Conservation (phyloP, 176 grass and related monocot genomes). For the Oryza punctata region DNA sequence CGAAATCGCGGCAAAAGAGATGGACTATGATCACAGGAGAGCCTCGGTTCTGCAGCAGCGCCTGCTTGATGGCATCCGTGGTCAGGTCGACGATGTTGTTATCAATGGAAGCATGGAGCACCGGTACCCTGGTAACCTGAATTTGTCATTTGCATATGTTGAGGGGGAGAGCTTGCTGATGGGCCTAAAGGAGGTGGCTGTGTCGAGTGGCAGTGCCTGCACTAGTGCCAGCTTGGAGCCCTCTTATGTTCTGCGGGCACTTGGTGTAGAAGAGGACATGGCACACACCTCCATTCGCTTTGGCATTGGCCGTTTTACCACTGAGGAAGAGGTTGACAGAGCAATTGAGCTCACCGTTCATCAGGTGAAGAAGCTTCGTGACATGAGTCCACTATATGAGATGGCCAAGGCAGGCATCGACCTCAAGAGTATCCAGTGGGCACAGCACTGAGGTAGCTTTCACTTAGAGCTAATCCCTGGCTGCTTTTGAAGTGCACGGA, state of each 20-base stretch:
- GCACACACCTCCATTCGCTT: conserved; percentile 95
- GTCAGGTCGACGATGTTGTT: conserved; percentile 68
- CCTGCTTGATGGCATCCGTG: conserved; percentile 66
- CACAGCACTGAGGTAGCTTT: conserved; percentile 61
- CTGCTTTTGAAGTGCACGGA: conserved; percentile 11
- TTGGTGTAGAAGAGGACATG: conserved; percentile 97
- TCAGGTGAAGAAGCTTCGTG: conserved; percentile 87
- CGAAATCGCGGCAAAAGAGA: conserved; percentile 74
- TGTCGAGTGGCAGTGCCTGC: conserved; percentile 92
- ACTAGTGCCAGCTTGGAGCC: conserved; percentile 95
- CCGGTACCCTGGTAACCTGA: conserved; percentile 84
- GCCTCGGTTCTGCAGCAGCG: conserved; percentile 48
- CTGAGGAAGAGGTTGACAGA: conserved; percentile 85
- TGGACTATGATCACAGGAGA: conserved; percentile 74
- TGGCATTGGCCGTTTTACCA: conserved; percentile 91
- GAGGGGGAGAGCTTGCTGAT: conserved; percentile 96
- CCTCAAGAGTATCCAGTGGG: conserved; percentile 91
- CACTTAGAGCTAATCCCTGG: background rate
- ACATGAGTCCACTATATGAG: conserved; percentile 99
- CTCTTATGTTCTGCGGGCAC: conserved; percentile 76
- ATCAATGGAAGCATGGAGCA: conserved; percentile 94
- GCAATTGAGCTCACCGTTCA: conserved; percentile 73
- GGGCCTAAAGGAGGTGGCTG: conserved; percentile 95
- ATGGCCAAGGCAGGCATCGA: conserved; percentile 95
- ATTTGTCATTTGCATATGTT: conserved; percentile 86